phyloP scores from a whole-genome alignment of 2,329 filamentous ascomycete genomes.

The Cytospora schulzeri region DNA sequence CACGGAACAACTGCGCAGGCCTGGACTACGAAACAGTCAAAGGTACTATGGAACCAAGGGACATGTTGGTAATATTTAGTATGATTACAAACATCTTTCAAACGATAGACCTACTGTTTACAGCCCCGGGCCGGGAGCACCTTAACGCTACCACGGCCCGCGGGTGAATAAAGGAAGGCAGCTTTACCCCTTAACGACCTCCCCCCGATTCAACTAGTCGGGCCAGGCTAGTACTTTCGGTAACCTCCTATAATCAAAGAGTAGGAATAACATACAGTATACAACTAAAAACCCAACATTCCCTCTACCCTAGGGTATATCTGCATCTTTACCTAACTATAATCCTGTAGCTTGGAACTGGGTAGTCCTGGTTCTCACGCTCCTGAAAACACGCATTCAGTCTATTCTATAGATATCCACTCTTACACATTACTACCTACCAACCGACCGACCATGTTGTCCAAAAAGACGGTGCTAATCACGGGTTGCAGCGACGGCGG shows the following conservation, averaged over 20 bases:
- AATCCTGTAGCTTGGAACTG: background rate
- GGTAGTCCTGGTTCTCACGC: background rate
- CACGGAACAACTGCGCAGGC: too few species aligned
- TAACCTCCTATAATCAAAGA: background rate
- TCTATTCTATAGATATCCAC: background rate
- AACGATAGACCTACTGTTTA: background rate
- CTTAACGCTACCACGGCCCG: background rate
- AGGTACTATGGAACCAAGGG: background rate
- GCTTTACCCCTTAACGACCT: background rate
- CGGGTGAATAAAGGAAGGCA: background rate
- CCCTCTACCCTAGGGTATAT: background rate
- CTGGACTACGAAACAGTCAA: too few species aligned
- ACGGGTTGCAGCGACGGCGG: conserved; percentile 41
- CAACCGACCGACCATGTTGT: background rate
- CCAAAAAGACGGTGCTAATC: conserved; percentile 36
- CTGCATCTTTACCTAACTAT: background rate
- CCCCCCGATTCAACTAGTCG: too few species aligned
- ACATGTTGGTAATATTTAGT: background rate
- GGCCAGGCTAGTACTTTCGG: background rate
- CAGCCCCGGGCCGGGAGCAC: background rate
- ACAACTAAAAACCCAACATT: background rate
- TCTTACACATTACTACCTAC: background rate
- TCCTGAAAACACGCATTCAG: background rate
- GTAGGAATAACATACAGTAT: background rate
- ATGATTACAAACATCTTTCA: background rate